phyloP scores from a whole-genome alignment of 1,284 basidiomycete species.

The Ceratobasidium sp. region DNA sequence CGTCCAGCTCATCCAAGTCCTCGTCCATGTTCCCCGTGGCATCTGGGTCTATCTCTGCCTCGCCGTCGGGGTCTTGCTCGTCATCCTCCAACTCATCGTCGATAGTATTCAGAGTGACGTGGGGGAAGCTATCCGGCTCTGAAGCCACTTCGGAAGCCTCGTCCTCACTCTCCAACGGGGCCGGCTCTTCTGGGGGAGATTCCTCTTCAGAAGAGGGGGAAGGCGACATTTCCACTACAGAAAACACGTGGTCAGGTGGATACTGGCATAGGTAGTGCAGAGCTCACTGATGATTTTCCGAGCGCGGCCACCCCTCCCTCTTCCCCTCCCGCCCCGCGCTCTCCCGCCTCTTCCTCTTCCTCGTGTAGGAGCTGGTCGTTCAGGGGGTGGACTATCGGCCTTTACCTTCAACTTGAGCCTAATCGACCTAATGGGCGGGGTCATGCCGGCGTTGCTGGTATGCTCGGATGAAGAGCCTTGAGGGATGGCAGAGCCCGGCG shows the following conservation, averaged over 20 bases:
- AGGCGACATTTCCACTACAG: background rate
- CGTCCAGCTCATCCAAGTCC: slow-evolving; percentile 38
- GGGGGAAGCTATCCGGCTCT: background rate
- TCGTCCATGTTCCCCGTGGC: slow-evolving; percentile 27
- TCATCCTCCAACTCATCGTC: slow-evolving; percentile 60
- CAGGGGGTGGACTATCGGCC: slow-evolving; percentile 7
- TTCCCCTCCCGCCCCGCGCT: background rate
- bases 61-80: slow-evolving; percentile 54
- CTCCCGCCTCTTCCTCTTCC: slow-evolving; percentile 22
- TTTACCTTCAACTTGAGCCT: slow-evolving; percentile 31
- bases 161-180: slow-evolving; percentile 21
- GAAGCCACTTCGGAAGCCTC: slow-evolving; percentile 18
- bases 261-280: background rate
- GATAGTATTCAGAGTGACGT: background rate
- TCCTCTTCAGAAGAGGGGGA: slow-evolving; percentile 17
- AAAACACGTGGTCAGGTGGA: background rate
- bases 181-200: slow-evolving; percentile 25
- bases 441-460: slow-evolving; percentile 25
- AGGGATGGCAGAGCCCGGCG: slow-evolving; percentile 4
- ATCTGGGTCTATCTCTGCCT: slow-evolving; percentile 48
- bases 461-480: slow-evolving; percentile 20
- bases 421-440: slow-evolving; percentile 29
- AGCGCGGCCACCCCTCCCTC: slow-evolving; percentile 12
- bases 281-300: slow-evolving; percentile 34
- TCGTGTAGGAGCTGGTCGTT: slow-evolving; percentile 7